A percentile compares a stretch with the other conserved stretches of the same genome.
These are phyloP conservation scores for Triticum monococcum DNA, from an alignment of 176 grass and related monocot genomes.

Conservation along the genomic window DNA sequence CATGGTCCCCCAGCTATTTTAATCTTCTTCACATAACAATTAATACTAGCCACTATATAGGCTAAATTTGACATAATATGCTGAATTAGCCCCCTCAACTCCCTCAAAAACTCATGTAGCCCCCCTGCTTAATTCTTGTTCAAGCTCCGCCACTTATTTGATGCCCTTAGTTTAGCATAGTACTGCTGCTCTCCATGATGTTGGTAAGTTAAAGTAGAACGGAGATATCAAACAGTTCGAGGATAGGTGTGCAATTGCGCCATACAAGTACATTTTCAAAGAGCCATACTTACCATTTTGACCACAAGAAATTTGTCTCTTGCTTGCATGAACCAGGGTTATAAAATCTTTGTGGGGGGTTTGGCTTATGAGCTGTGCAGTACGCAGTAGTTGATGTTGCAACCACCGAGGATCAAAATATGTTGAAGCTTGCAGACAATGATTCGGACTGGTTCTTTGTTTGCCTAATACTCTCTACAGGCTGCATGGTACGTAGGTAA, in stretches of 20 bases:
- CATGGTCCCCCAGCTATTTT: no score
- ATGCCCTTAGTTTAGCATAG: not conserved
- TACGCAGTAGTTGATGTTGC: slow-evolving; percentile 25
- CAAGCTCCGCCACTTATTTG: not conserved
- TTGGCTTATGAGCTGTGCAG: not conserved
- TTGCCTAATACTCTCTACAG: not conserved
- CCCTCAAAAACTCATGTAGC: no score
- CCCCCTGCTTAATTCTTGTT: no score
- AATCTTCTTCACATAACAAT: no score
- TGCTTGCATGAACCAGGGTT: slow-evolving; percentile 23
- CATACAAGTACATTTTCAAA: not conserved
- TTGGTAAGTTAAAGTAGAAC: slow-evolving; percentile 16
- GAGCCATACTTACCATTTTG: slow-evolving; percentile 30
- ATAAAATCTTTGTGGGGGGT: not conserved
- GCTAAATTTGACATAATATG: no score
- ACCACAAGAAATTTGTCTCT: not conserved
- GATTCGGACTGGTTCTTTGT: not conserved
- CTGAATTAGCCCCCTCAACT: no score
- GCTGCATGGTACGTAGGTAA: slow-evolving; percentile 1
- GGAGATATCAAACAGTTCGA: slow-evolving; percentile 5
- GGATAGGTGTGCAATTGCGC: slow-evolving; percentile 18
- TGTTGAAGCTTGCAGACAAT: slow-evolving; percentile 14
- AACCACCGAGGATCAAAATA: slow-evolving; percentile 24
- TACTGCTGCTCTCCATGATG: not conserved
- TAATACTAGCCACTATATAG: no score